Evolutionary conservation across 805 yeast genomes (phyloP).

Genomic region (Yarrowia porcina): DNA sequence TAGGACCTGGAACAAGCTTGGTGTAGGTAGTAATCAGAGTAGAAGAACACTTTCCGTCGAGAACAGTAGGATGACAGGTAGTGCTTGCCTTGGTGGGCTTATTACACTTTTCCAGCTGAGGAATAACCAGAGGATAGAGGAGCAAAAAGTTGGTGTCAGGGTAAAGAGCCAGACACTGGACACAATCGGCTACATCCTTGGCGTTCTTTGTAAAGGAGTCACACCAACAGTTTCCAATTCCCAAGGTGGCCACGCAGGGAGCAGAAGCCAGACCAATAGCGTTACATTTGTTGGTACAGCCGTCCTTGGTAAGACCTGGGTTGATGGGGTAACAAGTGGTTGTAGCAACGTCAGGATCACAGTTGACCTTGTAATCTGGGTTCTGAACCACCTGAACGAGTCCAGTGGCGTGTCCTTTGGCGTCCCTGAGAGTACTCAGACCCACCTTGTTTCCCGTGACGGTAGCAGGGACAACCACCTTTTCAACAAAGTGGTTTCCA

Average conservation of each 20-base stretch:
- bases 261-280: neutral
- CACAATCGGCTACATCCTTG: neutral
- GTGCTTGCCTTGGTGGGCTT: neutral
- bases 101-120: neutral
- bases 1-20: neutral
- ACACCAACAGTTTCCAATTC: neutral
- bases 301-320: neutral
- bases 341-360: neutral
- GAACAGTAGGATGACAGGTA: neutral
- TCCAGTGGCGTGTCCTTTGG: neutral
- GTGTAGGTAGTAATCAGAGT: neutral
- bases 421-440: neutral
- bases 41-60: neutral
- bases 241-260: neutral
- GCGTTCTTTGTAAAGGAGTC: neutral
- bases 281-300: neutral
- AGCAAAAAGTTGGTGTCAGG: neutral
- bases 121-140: neutral
- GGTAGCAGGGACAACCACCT: neutral
- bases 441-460: neutral
- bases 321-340: neutral
- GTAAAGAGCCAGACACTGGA: neutral
- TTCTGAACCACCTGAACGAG: neutral
- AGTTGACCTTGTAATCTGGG: neutral
- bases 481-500: neutral